A percentile compares a stretch with the other conserved stretches of the same genome.
These are phyloP conservation scores for Metrosideros polymorpha DNA, from an alignment of 441 rosid species.

Conservation along the genomic window DNA sequence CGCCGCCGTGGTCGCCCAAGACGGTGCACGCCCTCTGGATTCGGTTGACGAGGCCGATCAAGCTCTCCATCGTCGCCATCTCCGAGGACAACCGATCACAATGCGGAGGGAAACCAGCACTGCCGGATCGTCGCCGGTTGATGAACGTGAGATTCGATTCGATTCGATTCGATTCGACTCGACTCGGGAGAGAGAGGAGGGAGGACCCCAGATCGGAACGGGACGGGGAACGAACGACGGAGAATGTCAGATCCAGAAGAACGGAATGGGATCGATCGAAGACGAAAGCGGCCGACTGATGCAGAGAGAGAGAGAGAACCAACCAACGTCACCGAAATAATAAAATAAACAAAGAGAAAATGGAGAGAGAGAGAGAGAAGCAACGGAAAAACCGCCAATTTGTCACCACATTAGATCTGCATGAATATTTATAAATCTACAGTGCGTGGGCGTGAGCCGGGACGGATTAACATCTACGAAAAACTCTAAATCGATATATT, in stretches of 20 bases:
- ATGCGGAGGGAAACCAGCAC: neutral
- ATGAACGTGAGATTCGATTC: neutral
- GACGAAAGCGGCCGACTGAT: neutral
- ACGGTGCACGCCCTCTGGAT: constrained; percentile 98
- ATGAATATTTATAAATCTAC: neutral
- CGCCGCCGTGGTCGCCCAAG: constrained; percentile 93
- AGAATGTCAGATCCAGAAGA: neutral
- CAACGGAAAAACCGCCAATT: neutral
- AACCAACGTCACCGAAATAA: neutral
- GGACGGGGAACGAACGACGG: neutral
- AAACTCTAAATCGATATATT: no score
- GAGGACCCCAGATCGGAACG: neutral
- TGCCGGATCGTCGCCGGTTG: neutral
- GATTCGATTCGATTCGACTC: neutral
- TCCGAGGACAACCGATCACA: neutral
- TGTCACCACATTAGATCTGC: neutral
- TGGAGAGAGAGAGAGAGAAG: neutral
- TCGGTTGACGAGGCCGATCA: constrained; percentile 92
- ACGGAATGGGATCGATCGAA: neutral
- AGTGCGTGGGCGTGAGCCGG: neutral
- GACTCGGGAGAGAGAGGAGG: no score
- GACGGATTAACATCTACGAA: no score
- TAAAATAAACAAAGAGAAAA: neutral
- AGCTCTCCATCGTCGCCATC: constrained; percentile 94
- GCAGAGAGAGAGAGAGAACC: neutral